A percentile compares a stretch with the other conserved stretches of the same genome.
Conservation (phyloP, 2,329 filamentous ascomycete species). For the Albifimbria verrucaria region DNA sequence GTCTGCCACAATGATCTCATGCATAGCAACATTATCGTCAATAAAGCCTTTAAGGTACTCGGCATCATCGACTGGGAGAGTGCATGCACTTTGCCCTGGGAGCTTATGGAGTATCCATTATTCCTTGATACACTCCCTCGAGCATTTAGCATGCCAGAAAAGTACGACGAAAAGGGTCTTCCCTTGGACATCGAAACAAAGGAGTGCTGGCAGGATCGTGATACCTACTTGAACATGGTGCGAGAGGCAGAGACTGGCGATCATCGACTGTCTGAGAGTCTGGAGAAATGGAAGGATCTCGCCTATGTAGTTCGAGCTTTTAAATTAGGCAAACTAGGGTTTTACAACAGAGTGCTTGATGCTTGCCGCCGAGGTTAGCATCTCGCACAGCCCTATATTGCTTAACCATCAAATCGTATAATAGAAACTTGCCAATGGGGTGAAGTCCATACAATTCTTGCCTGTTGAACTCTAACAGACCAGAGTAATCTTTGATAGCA, state of each 20-base stretch:
- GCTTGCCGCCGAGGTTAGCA: not conserved
- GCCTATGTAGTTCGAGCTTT: not conserved
- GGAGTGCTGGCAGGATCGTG: not conserved
- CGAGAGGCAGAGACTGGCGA: not conserved
- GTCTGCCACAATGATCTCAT: conserved; percentile 26
- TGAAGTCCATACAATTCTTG: too few relatives aligned
- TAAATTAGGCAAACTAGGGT: not conserved
- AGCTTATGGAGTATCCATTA: conserved; percentile 17
- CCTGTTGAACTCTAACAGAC: too few relatives aligned
- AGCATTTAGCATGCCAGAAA: not conserved
- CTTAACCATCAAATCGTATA: too few relatives aligned
- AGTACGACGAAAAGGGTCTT: not conserved
- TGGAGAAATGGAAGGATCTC: not conserved
- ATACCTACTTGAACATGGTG: not conserved
- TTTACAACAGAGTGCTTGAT: not conserved
- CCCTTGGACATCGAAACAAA: not conserved
- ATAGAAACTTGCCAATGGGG: too few relatives aligned
- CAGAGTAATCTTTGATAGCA: too few relatives aligned
- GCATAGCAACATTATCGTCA: conserved; percentile 28
- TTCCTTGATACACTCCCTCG: conserved; percentile 9
- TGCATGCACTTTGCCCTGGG: conserved; percentile 19
- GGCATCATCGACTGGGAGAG: conserved; percentile 30
- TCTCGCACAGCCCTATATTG: not conserved
- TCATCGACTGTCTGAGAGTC: not conserved
- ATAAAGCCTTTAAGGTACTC: conserved; percentile 18